Percentiles rank a stretch among this genome's conserved stretches.
These are phyloP conservation scores for Linnemannia elongata DNA, from an alignment of 192 early-diverging fungal genomes.

Conservation along the genomic window DNA sequence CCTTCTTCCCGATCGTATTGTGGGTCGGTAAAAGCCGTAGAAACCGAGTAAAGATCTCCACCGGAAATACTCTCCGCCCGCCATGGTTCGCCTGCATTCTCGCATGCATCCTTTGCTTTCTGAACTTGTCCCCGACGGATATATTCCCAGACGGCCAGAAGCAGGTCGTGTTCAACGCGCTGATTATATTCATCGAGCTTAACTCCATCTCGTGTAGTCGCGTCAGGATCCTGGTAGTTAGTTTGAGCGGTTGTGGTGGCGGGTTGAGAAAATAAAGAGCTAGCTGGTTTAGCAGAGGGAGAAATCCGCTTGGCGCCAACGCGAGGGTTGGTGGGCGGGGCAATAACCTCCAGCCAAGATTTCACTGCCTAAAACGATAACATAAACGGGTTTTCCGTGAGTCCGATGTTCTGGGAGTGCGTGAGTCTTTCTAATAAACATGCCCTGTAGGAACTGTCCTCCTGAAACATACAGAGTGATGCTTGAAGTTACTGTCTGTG, in stretches of 20 bases:
- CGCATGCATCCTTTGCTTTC: conserved; percentile 79
- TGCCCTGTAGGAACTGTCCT: neutral
- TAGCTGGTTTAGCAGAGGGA: neutral
- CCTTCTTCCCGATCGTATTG: conserved; percentile 42
- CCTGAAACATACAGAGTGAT: conserved; percentile 29
- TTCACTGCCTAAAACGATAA: conserved; percentile 35
- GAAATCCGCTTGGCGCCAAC: conserved; percentile 11
- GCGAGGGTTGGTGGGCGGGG: conserved; percentile 15
- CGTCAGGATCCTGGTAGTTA: conserved; percentile 40
- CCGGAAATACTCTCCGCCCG: conserved; percentile 84
- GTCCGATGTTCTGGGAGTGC: neutral
- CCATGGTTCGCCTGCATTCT: conserved; percentile 82
- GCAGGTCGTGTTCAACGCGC: conserved; percentile 65
- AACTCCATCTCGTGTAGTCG: conserved; percentile 30
- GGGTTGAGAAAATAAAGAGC: conserved; percentile 4
- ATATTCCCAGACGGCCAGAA: conserved; percentile 80
- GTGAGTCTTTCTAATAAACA: neutral
- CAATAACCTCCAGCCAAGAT: conserved; percentile 46
- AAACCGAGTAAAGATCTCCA: conserved; percentile 55
- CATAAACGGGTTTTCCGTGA: neutral
- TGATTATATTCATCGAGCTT: conserved; percentile 34
- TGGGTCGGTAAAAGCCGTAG: conserved; percentile 34
- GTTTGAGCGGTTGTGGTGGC: neutral
- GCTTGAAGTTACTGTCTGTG: conserved; percentile 32
- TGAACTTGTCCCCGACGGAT: conserved; percentile 78